These are phyloP conservation scores for Blastobotrys raffinosifermentans DNA, from an alignment of 1,139 yeast genomes.

Conservation along the genomic window DNA sequence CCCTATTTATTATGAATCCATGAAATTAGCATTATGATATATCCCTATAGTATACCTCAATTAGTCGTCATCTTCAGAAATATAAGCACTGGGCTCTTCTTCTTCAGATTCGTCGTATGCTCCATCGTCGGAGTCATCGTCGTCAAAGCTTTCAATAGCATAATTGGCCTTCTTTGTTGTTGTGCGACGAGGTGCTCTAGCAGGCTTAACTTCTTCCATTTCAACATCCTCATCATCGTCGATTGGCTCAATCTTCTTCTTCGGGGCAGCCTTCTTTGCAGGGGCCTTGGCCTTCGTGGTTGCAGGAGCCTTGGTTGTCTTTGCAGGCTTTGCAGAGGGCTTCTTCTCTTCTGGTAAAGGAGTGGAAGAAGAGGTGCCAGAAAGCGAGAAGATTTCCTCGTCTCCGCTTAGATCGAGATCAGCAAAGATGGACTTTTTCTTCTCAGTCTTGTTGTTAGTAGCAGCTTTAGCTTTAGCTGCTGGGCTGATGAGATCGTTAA, in stretches of 20 bases:
- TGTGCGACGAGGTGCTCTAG: conserved; percentile 6
- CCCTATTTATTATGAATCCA: too few species aligned
- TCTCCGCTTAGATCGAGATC: conserved; percentile 5
- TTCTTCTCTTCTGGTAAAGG: conserved; percentile 4
- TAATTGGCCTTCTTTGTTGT: conserved; percentile 7
- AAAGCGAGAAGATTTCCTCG: conserved; percentile 2
- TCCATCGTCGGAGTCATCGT: conserved; percentile 12
- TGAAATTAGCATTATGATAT: too few species aligned
- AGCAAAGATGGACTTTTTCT: conserved; percentile 8
- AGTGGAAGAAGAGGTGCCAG: conserved; percentile 6
- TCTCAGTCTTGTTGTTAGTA: conserved; percentile 5
- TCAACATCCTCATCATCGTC: conserved; percentile 12
- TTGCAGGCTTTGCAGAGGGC: conserved; percentile 6
- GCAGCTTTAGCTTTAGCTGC: conserved; percentile 7
- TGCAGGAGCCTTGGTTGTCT: conserved; percentile 4
- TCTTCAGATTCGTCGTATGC: conserved; percentile 8
- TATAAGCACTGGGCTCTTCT: conserved; percentile 5
- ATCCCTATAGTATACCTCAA: conserved; percentile 2
- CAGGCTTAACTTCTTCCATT: conserved; percentile 7
- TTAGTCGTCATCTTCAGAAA: conserved; percentile 9
- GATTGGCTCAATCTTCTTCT: conserved; percentile 7
- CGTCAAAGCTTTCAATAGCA: conserved; percentile 11
- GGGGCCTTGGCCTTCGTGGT: conserved; percentile 6
- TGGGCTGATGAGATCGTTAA: conserved; percentile 19
- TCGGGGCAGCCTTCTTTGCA: conserved; percentile 14